Evolutionary conservation across 768 basidiomycete species (phyloP).

Genomic region (Panaeolus papilionaceus): DNA sequence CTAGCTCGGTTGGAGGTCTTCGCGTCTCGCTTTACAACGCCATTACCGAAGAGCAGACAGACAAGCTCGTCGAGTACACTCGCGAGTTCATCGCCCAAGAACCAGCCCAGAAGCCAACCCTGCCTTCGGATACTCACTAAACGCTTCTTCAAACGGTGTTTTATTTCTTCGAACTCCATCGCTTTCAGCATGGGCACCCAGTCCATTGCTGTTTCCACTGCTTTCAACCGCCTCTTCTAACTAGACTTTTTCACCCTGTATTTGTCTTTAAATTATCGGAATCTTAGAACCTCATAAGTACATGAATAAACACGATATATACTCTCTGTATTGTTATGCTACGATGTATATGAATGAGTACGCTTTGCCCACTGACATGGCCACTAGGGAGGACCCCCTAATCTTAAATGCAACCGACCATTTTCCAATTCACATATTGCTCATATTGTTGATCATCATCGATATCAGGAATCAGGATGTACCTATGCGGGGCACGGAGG

Average conservation of each 20-base stretch:
- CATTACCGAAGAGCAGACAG: constrained; percentile 75
- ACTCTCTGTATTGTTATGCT: too few relatives aligned
- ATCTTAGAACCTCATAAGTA: background rate
- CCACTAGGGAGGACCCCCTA: too few relatives aligned
- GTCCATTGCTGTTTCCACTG: background rate
- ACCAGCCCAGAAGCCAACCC: constrained; percentile 25
- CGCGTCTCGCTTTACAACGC: constrained; percentile 92
- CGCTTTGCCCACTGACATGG: too few relatives aligned
- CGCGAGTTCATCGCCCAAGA: constrained; percentile 50
- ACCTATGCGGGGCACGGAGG: background rate
- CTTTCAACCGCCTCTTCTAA: background rate
- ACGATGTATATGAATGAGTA: too few relatives aligned
- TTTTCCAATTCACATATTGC: too few relatives aligned
- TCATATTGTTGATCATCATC: too few relatives aligned
- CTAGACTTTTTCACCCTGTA: background rate
- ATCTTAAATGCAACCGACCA: too few relatives aligned
- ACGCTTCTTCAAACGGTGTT: background rate
- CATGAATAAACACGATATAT: background rate
- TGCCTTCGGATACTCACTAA: constrained; percentile 27
- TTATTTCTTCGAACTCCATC: background rate
- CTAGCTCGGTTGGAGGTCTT: constrained; percentile 73
- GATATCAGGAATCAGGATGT: background rate
- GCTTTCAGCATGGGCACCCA: constrained; percentile 1
- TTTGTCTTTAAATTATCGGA: background rate
- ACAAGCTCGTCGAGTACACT: constrained; percentile 65